Evolutionary conservation across 108 stramenopile species (phyloP).

Genomic region (Skeletonema potamos): DNA sequence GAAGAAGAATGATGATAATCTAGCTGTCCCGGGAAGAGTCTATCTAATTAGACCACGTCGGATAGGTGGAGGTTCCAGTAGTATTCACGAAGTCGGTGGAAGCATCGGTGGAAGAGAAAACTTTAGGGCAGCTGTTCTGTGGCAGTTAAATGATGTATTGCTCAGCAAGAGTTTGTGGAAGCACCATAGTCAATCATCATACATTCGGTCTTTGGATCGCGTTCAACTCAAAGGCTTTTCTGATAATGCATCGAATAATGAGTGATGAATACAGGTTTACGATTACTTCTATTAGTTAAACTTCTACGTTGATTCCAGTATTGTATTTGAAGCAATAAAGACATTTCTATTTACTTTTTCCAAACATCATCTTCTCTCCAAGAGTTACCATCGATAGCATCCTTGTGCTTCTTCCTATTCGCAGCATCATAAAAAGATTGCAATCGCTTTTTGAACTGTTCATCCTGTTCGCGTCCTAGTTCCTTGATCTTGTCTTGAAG

Average conservation of each 20-base stretch:
- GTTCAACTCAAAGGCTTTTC: slow-evolving; percentile 66
- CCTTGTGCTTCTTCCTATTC: slow-evolving; percentile 37
- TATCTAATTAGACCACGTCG: slow-evolving; percentile 77
- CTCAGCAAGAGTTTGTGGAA: slow-evolving; percentile 81
- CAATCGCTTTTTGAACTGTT: slow-evolving; percentile 45
- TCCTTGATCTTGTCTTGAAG: slow-evolving; percentile 46
- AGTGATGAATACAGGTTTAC: background rate
- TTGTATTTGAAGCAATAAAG: background rate
- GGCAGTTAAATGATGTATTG: slow-evolving; percentile 87
- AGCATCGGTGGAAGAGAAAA: slow-evolving; percentile 73
- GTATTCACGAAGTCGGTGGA: slow-evolving; percentile 83
- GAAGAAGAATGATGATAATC: slow-evolving; percentile 59
- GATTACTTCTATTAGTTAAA: background rate
- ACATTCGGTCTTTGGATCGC: slow-evolving; percentile 79
- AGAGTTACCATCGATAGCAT: slow-evolving; percentile 30
- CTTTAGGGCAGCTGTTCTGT: slow-evolving; percentile 72
- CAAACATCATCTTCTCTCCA: slow-evolving; percentile 45
- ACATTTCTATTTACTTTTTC: background rate
- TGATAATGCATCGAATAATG: slow-evolving; percentile 6
- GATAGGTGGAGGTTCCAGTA: slow-evolving; percentile 63
- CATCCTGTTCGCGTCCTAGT: slow-evolving; percentile 48
- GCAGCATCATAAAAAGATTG: slow-evolving; percentile 55
- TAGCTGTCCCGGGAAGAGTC: slow-evolving; percentile 73
- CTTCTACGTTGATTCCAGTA: background rate
- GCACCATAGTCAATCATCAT: slow-evolving; percentile 71